These are phyloP conservation scores for Didymella lethalis DNA, from an alignment of 2,329 filamentous ascomycete genomes.

Conservation along the genomic window DNA sequence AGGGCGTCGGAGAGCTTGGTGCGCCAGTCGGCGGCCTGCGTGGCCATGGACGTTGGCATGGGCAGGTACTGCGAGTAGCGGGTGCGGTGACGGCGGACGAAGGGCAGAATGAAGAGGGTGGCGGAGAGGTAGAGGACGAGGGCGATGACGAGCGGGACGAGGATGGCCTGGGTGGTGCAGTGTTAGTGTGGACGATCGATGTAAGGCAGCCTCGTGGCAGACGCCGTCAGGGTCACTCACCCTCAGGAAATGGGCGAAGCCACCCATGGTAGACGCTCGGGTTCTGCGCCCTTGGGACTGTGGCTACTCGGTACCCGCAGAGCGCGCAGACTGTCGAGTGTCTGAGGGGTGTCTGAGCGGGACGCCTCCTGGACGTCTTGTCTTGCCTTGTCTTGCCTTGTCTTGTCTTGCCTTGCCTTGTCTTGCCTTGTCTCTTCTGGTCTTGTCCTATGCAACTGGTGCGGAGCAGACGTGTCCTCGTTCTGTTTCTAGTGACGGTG, in stretches of 20 bases:
- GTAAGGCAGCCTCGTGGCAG: background rate
- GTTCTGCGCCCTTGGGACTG: background rate
- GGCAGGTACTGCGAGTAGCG: conserved; percentile 57
- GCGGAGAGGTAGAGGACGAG: conserved; percentile 53
- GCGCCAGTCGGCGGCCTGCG: conserved; percentile 36
- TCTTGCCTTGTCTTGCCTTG: background rate
- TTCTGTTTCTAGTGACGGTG: background rate
- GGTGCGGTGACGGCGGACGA: conserved; percentile 54
- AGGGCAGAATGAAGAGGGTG: conserved; percentile 53
- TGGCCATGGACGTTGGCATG: conserved; percentile 39
- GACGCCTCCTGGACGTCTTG: background rate
- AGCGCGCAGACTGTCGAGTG: conserved; percentile 1
- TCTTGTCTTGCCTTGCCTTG: no score
- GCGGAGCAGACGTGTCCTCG: background rate
- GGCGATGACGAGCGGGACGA: conserved; percentile 57
- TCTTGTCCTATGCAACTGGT: no score
- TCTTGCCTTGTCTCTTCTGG: background rate
- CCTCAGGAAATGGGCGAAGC: conserved; percentile 43
- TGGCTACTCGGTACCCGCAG: background rate
- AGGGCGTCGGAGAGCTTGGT: conserved; percentile 49
- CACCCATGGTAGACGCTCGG: conserved; percentile 39
- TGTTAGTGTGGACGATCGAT: conserved; percentile 17
- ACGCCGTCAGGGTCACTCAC: background rate
- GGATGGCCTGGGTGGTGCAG: conserved; percentile 48
- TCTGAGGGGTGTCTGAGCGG: background rate